Evolutionary conservation across 2,329 filamentous ascomycete species (phyloP), one percentile per base, ranked within the genome.

Genomic region (Aspergillus sp.): DNA sequence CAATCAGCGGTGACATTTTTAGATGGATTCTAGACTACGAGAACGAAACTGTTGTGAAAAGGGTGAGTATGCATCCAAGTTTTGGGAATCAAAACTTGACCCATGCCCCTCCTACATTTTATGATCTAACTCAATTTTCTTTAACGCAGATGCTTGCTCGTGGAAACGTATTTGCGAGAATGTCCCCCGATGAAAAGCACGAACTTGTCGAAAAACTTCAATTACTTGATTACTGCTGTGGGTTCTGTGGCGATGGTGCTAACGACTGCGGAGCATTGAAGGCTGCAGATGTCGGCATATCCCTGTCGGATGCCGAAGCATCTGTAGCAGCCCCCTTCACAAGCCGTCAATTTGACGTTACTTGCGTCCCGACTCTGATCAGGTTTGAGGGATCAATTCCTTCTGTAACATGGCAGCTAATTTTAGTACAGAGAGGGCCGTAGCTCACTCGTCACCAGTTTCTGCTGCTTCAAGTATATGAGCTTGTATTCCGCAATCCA

Each of bases 401-500:
- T 14, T 23, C 23, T 9, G 21, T 19, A 25, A 48, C 17, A 14
- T 44, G 11, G 25, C 37, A 53, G 43, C 60, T 72, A 65, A 69
- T 25, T 21, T 37, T 52, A 40, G 6, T 50, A 62, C 75, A 87
- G 92, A 64, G 95, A 99, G 79, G 95, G 95, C 19, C 87, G 96
- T 62, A 93, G 93, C 19, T 91, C 96, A 35, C 83, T 99, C 35
- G 93, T 98, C n/a, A 99, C 95, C 12, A 96, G 92, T 75, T 99
- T 99, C 79, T 96, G 91, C 78, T 99, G 95, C 79, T 99, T 99
- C 84, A 99, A 98, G 79, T 99, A 96, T 77, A 99, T 99, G 96
- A 96, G 90, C 67, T 78, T 99, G 64, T 99, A 99, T 79, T 98
- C 93, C 2, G 93, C 95, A n/a, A 99, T 99, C 64, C 95, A 99